Conservation (phyloP, 805 yeast genomes). For the Clavispora santaluciae region DNA sequence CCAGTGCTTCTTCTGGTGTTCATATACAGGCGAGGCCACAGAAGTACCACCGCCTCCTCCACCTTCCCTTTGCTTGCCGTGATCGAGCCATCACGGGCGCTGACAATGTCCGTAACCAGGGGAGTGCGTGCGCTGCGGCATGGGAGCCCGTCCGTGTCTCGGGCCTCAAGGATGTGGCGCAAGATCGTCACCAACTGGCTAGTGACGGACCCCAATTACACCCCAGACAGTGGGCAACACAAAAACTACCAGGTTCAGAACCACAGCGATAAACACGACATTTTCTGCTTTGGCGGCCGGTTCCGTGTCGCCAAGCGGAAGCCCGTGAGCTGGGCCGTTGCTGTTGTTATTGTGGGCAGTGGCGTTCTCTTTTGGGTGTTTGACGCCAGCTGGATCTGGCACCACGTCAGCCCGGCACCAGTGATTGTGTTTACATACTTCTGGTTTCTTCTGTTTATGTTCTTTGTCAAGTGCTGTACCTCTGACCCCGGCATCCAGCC, state of each 20-base stretch:
- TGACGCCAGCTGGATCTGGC: constrained; percentile 53
- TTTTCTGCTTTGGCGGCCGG: constrained; percentile 66
- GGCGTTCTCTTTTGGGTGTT: constrained; percentile 48
- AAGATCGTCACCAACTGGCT: constrained; percentile 20
- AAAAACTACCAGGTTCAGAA: constrained; percentile 43
- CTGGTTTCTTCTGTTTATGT: constrained; percentile 46
- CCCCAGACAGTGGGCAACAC: constrained; percentile 1
- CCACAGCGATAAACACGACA: constrained; percentile 25
- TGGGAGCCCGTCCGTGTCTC: background rate
- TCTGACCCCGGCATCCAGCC: constrained; percentile 73
- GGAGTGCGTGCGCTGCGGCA: no score
- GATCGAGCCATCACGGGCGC: no score
- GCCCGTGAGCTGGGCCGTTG: constrained; percentile 38
- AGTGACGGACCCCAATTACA: constrained; percentile 19
- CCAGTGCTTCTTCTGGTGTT: no score
- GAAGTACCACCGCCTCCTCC: no score
- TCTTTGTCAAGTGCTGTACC: constrained; percentile 50
- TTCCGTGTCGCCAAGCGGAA: constrained; percentile 39
- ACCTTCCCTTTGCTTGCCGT: no score
- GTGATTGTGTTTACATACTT: constrained; percentile 56
- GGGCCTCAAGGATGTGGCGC: background rate
- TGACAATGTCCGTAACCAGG: no score
- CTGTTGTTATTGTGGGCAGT: constrained; percentile 35
- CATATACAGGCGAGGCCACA: no score
- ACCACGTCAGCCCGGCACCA: constrained; percentile 47